Evolutionary conservation across 2,329 filamentous ascomycete genomes (phyloP), one percentile per base, ranked within the genome.

Genomic region (Truncatella angustata): DNA sequence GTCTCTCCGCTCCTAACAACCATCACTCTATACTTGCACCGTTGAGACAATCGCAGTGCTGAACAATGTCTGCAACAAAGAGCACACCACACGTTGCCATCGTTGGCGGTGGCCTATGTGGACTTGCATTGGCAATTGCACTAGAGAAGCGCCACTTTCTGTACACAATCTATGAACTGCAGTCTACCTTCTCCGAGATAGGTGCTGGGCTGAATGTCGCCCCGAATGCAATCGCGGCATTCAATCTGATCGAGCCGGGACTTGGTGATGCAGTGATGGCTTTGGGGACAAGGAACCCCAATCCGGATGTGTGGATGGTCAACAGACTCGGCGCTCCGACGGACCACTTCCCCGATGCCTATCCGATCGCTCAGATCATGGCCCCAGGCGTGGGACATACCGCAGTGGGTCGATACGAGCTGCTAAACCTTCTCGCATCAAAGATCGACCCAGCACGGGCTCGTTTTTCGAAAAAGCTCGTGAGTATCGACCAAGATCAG

Each of bases 131-230:
- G 21, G 45, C 45, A 5, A 49, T 49, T 9, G 45, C 45, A 14
- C 32, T 49, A 11, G 45, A 49, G 34, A 36, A 34, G 23, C 45
- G 45, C 7, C n/a, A 37, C 12, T 6, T 49, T 20, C 37, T 34
- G n/a, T 49, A 49, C 30, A 49, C 45, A 18, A 49, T 49, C 21
- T 49, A 49, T n/a, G 45, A 49, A 28, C 32, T 35, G 5, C 45
- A 49, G 3, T 35, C 30, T n/a, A 3, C 45, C 2, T 49, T 49
- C 14, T 49, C 45, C 14, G 45, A 49, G 28, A 49, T 49, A 24
- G 45, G 45, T 18, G 45, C 45, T 9, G 45, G 45, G 2, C 32
- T 49, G 20, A 49, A 49, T 23, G 32, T 49, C 7, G 45, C 45
- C 18, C 45, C 45, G 16, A 49, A 49, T 28, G 45, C 45, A 14